Conservation (phyloP, 129 eudicot species). For the Solidago caesia region DNA sequence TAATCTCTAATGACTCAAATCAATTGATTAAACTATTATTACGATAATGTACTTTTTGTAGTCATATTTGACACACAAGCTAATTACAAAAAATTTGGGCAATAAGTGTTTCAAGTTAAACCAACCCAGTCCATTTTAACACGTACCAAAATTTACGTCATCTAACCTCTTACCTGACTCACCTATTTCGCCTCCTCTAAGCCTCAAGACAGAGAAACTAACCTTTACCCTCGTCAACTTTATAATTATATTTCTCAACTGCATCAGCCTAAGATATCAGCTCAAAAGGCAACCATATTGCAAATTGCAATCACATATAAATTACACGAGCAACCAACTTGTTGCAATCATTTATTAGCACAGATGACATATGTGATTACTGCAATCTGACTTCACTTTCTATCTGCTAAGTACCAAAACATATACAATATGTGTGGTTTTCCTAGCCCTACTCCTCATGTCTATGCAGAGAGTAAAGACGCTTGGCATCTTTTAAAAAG, state of each 20-base stretch:
- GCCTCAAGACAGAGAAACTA: neutral
- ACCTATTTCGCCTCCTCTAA: neutral
- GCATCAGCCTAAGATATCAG: conserved; percentile 77
- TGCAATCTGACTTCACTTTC: conserved; percentile 10
- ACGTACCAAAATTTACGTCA: too few species aligned
- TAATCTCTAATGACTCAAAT: too few species aligned
- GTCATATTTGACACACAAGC: too few species aligned
- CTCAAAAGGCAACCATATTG: conserved; percentile 64
- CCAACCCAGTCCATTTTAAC: too few species aligned
- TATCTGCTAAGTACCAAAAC: conserved; percentile 4
- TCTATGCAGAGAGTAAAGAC: conserved; percentile 71
- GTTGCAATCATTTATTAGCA: conserved; percentile 59
- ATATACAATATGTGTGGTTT: conserved; percentile 44
- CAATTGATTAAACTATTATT: too few species aligned
- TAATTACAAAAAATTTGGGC: too few species aligned
- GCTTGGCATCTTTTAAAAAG: conserved; percentile 61
- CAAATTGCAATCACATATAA: conserved; percentile 58
- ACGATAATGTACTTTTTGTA: too few species aligned
- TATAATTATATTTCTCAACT: neutral
- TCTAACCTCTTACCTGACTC: neutral
- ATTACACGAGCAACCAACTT: neutral
- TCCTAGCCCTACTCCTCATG: conserved; percentile 34
- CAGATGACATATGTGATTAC: conserved; percentile 39
- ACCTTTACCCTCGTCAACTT: too few species aligned
- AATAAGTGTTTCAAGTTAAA: too few species aligned